Evolutionary conservation across 208 protist genomes (phyloP), one percentile per base, ranked within the genome.

Genomic region (Trypanosoma melophagium): DNA sequence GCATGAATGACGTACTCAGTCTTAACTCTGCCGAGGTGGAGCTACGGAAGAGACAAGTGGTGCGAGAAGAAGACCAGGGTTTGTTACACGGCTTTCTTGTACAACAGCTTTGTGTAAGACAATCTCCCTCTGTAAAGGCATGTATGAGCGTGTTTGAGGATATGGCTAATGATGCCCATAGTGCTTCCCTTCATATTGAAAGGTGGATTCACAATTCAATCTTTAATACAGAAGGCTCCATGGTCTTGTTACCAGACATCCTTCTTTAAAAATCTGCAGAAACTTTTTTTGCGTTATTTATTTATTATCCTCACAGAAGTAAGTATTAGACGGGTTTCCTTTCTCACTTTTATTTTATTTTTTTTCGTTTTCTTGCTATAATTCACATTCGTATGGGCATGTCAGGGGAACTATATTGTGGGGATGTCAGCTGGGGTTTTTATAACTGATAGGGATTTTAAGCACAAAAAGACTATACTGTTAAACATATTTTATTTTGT

Each of bases 401-500:
- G 12, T 40, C 14, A 28, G 57, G 8, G n/a, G n/a, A 64, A n/a
- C 13, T 42, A 60, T 60, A 28, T 10, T 49, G 5, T 7, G 28
- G 28, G 28, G 5, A 7, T 35, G 28, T 7, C 28, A 35, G 5
- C 28, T 35, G 5, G 28, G 28, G 28, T 1, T 1, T 1, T 1
- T 35, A 35, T 5, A 5, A 1, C 5, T 35, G 28, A 5, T 35
- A 35, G 5, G 28, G 3, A 35, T 35, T 35, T 35, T 35, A 5
- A 5, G 28, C 28, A 35, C 5, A 35, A 1, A 35, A 35, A 1
- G 5, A 5, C 5, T 35, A 7, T 35, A 42, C 47, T 70, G 54
- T 64, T 38, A 35, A 35, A n/a, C n/a, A n/a, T n/a, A n/a, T n/a
- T 62, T 13, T 65, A 63, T 40, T 77, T 66, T 57, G 53, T 80